Evolutionary conservation across 176 grass and related monocot genomes (phyloP).

Genomic region (Eragrostis curvula): DNA sequence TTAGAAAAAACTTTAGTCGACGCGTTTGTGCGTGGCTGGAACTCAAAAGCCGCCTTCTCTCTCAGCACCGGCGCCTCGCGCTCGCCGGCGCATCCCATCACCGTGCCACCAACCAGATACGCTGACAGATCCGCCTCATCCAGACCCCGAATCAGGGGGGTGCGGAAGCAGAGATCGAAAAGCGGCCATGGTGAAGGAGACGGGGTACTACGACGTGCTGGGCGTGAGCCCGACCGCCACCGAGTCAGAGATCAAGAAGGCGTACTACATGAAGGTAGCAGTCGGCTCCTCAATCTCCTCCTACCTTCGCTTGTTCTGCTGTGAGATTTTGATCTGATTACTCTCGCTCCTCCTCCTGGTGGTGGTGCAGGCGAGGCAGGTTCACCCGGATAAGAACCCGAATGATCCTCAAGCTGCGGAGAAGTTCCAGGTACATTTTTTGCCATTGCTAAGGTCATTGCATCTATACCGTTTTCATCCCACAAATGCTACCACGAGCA

Average conservation of each 20-base stretch:
- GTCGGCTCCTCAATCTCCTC: neutral
- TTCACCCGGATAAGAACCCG: slow-evolving; percentile 95
- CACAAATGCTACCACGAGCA: neutral
- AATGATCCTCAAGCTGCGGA: slow-evolving; percentile 82
- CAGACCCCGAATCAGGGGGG: neutral
- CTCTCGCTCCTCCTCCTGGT: neutral
- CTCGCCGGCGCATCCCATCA: neutral
- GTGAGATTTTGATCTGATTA: slow-evolving; percentile 25
- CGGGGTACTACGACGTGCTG: slow-evolving; percentile 91
- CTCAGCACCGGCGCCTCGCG: slow-evolving; percentile 23
- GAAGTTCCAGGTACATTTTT: slow-evolving; percentile 76
- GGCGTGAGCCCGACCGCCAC: slow-evolving; percentile 73
- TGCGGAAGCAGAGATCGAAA: slow-evolving; percentile 24
- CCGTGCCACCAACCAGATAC: neutral
- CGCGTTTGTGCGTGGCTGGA: slow-evolving; percentile 51
- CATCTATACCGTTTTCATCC: slow-evolving; percentile 1
- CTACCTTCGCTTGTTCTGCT: neutral
- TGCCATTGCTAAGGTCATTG: neutral
- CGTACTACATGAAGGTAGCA: slow-evolving; percentile 88
- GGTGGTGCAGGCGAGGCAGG: slow-evolving; percentile 77
- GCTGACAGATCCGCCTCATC: slow-evolving; percentile 4
- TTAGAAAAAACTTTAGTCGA: slow-evolving; percentile 3
- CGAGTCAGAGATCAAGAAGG: slow-evolving; percentile 97
- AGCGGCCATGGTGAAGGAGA: slow-evolving; percentile 84
- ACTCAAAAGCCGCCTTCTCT: slow-evolving; percentile 38